These are phyloP conservation scores for Fraxinus paxiana DNA, from an alignment of 305 asterid species.

Conservation along the genomic window DNA sequence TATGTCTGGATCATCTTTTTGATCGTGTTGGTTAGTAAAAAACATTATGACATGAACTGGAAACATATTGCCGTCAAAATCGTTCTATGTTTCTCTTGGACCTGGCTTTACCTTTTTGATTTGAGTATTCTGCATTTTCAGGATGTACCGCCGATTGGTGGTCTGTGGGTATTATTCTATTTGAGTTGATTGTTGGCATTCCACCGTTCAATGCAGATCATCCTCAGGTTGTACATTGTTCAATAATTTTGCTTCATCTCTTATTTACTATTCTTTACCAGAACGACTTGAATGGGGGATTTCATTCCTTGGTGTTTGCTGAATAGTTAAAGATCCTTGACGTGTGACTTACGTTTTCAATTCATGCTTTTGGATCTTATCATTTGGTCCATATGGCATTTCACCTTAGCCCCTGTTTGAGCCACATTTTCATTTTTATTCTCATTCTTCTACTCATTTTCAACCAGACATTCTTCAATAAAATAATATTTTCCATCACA, in stretches of 20 bases:
- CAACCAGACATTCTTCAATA: too few species aligned
- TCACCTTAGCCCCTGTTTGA: background rate
- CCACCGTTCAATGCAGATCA: constrained; percentile 99
- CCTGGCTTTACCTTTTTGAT: background rate
- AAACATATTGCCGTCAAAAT: background rate
- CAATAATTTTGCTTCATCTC: background rate
- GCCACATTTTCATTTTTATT: too few species aligned
- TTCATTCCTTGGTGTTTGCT: background rate
- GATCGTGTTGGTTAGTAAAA: background rate
- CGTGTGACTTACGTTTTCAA: background rate
- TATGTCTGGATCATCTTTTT: background rate
- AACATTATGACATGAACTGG: background rate
- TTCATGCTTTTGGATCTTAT: background rate
- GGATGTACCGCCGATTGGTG: constrained; percentile 99
- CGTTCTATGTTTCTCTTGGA: background rate
- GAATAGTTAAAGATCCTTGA: background rate
- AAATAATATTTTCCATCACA: too few species aligned
- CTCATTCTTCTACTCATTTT: too few species aligned
- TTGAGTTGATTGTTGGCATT: constrained; percentile 96
- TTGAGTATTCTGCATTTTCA: constrained; percentile 37
- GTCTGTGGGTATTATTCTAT: constrained; percentile 97
- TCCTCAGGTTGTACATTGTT: constrained; percentile 72
- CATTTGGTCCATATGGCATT: background rate
- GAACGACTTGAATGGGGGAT: background rate
- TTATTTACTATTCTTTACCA: background rate